Conservation (phyloP, 1,139 yeast species). For the Taphrina betulina region DNA sequence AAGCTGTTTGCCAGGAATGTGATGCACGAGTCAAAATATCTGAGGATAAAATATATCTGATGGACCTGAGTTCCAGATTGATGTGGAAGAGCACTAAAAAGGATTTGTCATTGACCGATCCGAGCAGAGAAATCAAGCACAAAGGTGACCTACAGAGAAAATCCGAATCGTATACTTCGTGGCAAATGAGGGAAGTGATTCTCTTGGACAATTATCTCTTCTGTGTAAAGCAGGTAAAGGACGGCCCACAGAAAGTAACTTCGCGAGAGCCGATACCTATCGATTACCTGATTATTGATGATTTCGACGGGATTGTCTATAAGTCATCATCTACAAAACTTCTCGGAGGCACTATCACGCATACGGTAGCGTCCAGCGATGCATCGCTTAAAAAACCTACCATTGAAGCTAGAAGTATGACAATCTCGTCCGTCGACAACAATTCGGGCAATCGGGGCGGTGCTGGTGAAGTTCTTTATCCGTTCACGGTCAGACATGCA, state of each 20-base stretch:
- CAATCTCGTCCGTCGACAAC: slow-evolving; percentile 36
- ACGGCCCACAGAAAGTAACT: slow-evolving; percentile 33
- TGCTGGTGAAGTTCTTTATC: slow-evolving; percentile 44
- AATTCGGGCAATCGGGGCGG: slow-evolving; percentile 33
- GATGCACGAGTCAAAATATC: slow-evolving; percentile 50
- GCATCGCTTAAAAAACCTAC: neutral
- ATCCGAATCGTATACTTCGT: slow-evolving; percentile 58
- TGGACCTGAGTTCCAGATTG: slow-evolving; percentile 9
- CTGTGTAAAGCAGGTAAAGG: slow-evolving; percentile 56
- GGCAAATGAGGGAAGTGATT: slow-evolving; percentile 54
- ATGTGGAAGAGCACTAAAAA: slow-evolving; percentile 40
- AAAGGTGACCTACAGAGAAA: slow-evolving; percentile 58
- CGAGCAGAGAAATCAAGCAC: slow-evolving; percentile 56
- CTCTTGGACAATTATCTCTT: slow-evolving; percentile 71
- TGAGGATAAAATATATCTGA: slow-evolving; percentile 41
- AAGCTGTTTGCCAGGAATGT: slow-evolving; percentile 51
- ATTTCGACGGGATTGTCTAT: slow-evolving; percentile 44
- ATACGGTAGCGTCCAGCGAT: slow-evolving; percentile 1
- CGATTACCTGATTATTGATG: slow-evolving; percentile 46
- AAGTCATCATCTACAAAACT: slow-evolving; percentile 33
- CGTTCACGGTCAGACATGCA: slow-evolving; percentile 53
- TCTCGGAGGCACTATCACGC: slow-evolving; percentile 28
- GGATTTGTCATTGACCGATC: slow-evolving; percentile 57
- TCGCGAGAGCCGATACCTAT: slow-evolving; percentile 46
- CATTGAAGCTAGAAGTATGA: neutral